A percentile compares a stretch with the other conserved stretches of the same genome.
Conservation (phyloP, 768 basidiomycete species). For the Russula sp. region DNA sequence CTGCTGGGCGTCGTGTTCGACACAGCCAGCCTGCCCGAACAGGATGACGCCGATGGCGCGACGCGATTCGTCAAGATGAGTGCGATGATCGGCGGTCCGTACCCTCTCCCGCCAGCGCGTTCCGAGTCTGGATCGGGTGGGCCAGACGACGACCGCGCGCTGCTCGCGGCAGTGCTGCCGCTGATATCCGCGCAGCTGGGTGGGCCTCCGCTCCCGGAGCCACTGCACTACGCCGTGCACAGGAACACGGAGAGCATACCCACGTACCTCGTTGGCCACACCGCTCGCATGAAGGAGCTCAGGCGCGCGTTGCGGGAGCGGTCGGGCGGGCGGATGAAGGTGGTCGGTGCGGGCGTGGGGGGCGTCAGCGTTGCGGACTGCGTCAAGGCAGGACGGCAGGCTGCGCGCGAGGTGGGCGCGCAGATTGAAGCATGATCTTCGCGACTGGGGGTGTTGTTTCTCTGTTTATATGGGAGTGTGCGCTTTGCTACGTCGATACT, state of each 20-base stretch:
- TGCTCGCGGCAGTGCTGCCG: constrained; percentile 25
- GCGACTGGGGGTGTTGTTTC: not conserved
- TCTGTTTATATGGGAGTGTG: not conserved
- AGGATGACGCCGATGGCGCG: constrained; percentile 36
- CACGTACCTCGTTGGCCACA: constrained; percentile 65
- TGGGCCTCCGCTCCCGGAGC: constrained; percentile 37
- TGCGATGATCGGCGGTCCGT: constrained; percentile 86
- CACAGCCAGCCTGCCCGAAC: constrained; percentile 61
- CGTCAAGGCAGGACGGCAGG: constrained; percentile 63
- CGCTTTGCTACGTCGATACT: no score
- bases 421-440: not conserved
- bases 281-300: constrained; percentile 59
- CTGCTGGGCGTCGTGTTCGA: constrained; percentile 90
- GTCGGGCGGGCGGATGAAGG: constrained; percentile 43
- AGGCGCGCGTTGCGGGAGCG: constrained; percentile 35
- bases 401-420: constrained; percentile 21
- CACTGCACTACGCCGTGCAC: constrained; percentile 48
- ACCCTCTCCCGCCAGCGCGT: constrained; percentile 32
- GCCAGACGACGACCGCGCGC: constrained; percentile 25
- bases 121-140: no score
- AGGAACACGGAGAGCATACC: constrained; percentile 72
- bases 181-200: constrained; percentile 21
- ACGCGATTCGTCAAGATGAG: constrained; percentile 67
- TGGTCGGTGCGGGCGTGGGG: constrained; percentile 79
- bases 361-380: constrained; percentile 89